A percentile compares a stretch with the other conserved stretches of the same genome.
Evolutionary conservation across 306 rosid genomes (phyloP).

Genomic region (Fragaria nilgerrensis): DNA sequence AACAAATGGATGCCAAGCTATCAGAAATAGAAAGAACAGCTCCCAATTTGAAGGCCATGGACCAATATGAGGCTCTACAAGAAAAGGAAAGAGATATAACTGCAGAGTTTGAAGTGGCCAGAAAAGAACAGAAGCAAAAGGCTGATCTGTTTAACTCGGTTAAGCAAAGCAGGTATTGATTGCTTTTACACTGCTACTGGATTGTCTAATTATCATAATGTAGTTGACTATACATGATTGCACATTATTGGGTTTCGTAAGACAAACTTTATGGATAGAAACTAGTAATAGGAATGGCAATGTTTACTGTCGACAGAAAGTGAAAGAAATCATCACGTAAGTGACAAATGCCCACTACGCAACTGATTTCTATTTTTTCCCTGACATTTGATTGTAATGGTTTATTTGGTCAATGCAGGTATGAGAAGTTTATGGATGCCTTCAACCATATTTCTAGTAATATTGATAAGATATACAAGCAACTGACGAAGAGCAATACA

Average conservation of each 20-base stretch:
- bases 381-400: constrained; percentile 10
- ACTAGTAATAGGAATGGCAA: constrained; percentile 3
- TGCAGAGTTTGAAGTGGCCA: constrained; percentile 87
- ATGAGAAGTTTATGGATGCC: constrained; percentile 83
- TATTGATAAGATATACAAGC: constrained; percentile 91
- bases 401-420: constrained; percentile 53
- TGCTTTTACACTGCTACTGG: constrained; percentile 18
- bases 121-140: constrained; percentile 81
- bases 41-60: constrained; percentile 96
- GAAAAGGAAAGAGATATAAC: constrained; percentile 78
- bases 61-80: constrained; percentile 85
- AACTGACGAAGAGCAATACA: constrained; percentile 84
- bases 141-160: constrained; percentile 69
- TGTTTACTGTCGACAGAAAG: neutral
- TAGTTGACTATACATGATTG: constrained; percentile 6
- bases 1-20: constrained; percentile 62
- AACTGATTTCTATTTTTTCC: neutral
- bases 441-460: constrained; percentile 76
- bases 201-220: neutral
- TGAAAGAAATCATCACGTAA: neutral
- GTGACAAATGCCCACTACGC: neutral
- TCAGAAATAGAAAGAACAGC: constrained; percentile 95
- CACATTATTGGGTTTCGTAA: neutral
- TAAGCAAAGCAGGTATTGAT: constrained; percentile 70
- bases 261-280: neutral